Base-by-base conservation (phyloP, 352 stramenopile species). In the Pythium graminicola region DNA sequence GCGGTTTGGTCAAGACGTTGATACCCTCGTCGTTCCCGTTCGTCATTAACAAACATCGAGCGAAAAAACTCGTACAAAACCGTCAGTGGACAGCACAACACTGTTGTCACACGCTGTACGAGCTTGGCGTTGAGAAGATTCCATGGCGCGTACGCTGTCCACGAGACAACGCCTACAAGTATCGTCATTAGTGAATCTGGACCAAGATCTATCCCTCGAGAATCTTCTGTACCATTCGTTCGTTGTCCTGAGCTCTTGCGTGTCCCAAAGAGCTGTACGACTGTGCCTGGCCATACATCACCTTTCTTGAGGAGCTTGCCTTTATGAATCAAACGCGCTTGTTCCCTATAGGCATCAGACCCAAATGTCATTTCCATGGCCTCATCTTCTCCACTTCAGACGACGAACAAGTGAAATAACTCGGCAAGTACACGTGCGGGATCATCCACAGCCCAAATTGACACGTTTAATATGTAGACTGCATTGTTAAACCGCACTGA, bases 201-300 rank as follows among this genome's bases (percentile, higher is more conserved):
- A 19, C 27, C 2, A 9, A 14, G 22, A 7, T 13, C 5, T 16
- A 20, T 29, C 1, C 1, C 20, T 29, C 6, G 19, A 29, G 24
- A 8, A 24, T 8, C 6, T 2, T 7, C 26, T 9, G 22, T 44
- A 57, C 50, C 50, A 13, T 17, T 49, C 0, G 14, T n/a, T 27
- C 38, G 40, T 11, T 58, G 49, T 17, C n/a, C 23, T 13, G 41
- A 28, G 26, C 62, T 57, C 52, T 76, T 88, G 31, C 67, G 64
- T 13, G 77, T 89, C 4, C 82, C 82, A 53, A 93, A 86, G 46
- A 93, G 73, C 73, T 93, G 82, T 33, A 93, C 80, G 19, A 88
- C 71, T 0, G 76, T 73, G 24, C 82, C 79, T 13, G 82, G 82
- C 82, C 82, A 93, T 14, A 90, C 72, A 27, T 93, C 82, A 0